Conservation (phyloP, 306 rosid genomes). For the Prunus davidiana region DNA sequence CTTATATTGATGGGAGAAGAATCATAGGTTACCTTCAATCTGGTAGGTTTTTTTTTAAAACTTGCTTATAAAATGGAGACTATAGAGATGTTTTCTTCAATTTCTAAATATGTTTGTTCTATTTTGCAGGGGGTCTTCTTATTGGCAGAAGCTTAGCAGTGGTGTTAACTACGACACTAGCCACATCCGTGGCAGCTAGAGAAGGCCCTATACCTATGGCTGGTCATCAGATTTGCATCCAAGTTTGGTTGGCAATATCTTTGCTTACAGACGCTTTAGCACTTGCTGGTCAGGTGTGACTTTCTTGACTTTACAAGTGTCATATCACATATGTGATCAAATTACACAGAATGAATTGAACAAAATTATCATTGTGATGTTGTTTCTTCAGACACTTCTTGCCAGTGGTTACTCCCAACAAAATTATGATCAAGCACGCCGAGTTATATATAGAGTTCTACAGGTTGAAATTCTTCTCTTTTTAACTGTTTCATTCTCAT, state of each 20-base stretch:
- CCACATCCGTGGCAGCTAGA: conserved; percentile 87
- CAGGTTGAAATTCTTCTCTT: conserved; percentile 48
- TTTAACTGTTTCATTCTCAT: neutral
- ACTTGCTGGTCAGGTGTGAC: conserved; percentile 82
- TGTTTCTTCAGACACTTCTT: conserved; percentile 66
- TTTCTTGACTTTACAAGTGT: conserved; percentile 3
- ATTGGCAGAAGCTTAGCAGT: conserved; percentile 82
- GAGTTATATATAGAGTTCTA: conserved; percentile 58
- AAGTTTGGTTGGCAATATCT: conserved; percentile 91
- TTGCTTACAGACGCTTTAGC: conserved; percentile 93
- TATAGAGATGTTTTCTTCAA: neutral
- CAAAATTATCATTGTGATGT: conserved; percentile 15
- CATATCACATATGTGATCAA: neutral
- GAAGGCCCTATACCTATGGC: conserved; percentile 90
- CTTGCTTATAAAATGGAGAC: neutral
- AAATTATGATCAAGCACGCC: conserved; percentile 72
- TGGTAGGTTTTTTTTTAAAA: conserved; percentile 41
- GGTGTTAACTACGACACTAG: conserved; percentile 65
- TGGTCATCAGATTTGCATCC: conserved; percentile 81
- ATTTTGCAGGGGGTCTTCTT: conserved; percentile 77
- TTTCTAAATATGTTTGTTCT: neutral
- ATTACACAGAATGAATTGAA: neutral
- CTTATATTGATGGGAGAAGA: conserved; percentile 61
- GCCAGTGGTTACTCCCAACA: conserved; percentile 70
- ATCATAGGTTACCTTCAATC: conserved; percentile 72